Percentiles rank a stretch among this genome's conserved stretches.
phyloP scores from a whole-genome alignment of 169 alveolate species.

The Cryptosporidium andersoni region DNA sequence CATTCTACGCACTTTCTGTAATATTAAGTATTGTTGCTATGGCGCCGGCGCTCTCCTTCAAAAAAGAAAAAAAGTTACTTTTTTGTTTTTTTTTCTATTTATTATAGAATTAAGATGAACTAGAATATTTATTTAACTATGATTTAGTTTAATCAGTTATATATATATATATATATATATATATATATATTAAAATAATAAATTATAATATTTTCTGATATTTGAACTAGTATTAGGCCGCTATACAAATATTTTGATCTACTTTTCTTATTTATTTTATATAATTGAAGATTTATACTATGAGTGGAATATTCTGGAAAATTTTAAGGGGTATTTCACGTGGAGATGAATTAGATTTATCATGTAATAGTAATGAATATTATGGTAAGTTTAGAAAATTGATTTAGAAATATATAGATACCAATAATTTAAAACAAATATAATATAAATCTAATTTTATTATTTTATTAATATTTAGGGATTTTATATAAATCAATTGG shows the following conservation, averaged over 20 bases:
- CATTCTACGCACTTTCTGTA: conserved; percentile 77
- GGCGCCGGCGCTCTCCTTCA: too few species aligned
- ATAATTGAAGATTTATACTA: neutral
- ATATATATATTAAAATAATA: too few species aligned
- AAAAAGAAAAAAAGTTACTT: neutral
- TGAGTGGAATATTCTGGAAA: conserved; percentile 41
- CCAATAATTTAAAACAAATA: too few species aligned
- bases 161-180: too few species aligned
- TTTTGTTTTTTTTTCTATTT: neutral
- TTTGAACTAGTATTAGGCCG: too few species aligned
- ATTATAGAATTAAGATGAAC: neutral
- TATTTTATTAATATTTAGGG: conserved; percentile 11
- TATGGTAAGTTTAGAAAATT: conserved; percentile 27
- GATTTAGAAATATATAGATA: too few species aligned
- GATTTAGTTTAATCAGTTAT: too few species aligned
- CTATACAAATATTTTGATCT: too few species aligned
- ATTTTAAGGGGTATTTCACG: conserved; percentile 26
- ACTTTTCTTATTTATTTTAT: neutral
- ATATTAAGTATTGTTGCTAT: neutral
- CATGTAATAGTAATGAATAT: conserved; percentile 4
- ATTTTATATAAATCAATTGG: conserved; percentile 45
- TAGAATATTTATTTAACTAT: neutral
- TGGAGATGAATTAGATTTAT: neutral
- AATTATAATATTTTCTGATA: too few species aligned
- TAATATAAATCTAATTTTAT: neutral